Conservation (phyloP, 2,329 filamentous ascomycete species). For the Lecanicillium sp. region DNA sequence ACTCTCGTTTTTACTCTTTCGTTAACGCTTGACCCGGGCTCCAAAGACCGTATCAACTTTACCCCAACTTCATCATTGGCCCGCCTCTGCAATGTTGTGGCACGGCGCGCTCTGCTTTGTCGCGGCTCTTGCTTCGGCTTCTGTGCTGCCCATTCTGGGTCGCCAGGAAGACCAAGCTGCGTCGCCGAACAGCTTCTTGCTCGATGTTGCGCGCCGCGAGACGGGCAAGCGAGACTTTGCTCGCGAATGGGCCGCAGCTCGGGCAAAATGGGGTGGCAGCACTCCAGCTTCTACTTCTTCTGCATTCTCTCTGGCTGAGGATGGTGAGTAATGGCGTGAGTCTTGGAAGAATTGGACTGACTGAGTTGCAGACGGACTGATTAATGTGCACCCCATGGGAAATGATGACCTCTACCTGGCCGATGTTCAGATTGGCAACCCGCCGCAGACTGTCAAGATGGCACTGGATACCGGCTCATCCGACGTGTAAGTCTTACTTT, state of each 20-base stretch:
- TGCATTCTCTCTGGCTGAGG: slow-evolving; percentile 24
- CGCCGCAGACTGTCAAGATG: slow-evolving; percentile 41
- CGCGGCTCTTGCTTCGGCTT: slow-evolving; percentile 14
- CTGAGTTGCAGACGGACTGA: slow-evolving; percentile 24
- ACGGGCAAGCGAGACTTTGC: slow-evolving; percentile 26
- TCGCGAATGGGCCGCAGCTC: slow-evolving; percentile 28
- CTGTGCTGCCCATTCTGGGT: slow-evolving; percentile 14
- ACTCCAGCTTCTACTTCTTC: slow-evolving; percentile 17
- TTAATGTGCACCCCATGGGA: slow-evolving; percentile 31
- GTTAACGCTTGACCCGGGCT: too few relatives aligned
- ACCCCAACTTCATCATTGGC: too few relatives aligned
- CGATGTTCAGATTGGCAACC: slow-evolving; percentile 41
- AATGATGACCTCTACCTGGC: slow-evolving; percentile 39
- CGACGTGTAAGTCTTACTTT: slow-evolving; percentile 51
- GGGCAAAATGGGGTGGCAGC: slow-evolving; percentile 29
- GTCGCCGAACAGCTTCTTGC: slow-evolving; percentile 20
- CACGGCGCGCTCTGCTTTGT: slow-evolving; percentile 14
- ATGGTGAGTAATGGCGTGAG: slow-evolving; percentile 19
- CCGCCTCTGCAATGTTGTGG: slow-evolving; percentile 2
- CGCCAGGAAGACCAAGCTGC: not conserved
- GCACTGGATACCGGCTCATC: slow-evolving; percentile 50
- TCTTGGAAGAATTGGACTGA: slow-evolving; percentile 16
- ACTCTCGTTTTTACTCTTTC: not conserved
- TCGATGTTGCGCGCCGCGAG: slow-evolving; percentile 21
- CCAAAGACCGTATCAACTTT: too few relatives aligned